These are phyloP conservation scores for Psilocybe cyanescens DNA, from an alignment of 768 basidiomycete species.

Conservation along the genomic window DNA sequence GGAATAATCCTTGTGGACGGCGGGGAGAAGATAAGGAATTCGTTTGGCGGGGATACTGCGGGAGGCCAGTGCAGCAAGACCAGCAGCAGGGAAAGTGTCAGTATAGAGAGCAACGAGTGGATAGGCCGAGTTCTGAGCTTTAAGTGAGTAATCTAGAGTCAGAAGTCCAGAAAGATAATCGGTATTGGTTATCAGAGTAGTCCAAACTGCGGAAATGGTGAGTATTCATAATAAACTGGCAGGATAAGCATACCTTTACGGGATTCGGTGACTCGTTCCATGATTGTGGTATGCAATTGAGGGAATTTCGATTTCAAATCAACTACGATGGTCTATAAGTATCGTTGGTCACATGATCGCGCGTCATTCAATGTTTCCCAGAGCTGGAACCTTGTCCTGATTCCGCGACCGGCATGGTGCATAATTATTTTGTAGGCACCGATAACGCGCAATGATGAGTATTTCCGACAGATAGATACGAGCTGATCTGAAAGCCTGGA, in stretches of 20 bases:
- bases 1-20: conserved; percentile 9
- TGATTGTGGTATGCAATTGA: conserved; percentile 5
- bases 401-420: neutral
- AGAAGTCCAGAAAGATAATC: conserved; percentile 8
- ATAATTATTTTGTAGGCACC: neutral
- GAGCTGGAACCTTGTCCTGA: neutral
- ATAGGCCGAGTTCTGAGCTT: conserved; percentile 7
- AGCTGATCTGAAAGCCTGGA: neutral
- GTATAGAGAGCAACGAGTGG: conserved; percentile 8
- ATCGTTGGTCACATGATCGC: conserved; percentile 15
- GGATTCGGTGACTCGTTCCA: conserved; percentile 1
- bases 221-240: neutral
- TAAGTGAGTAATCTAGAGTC: conserved; percentile 10
- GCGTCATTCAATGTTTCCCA: neutral
- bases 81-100: conserved; percentile 5
- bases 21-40: conserved; percentile 9
- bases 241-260: neutral
- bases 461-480: neutral
- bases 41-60: conserved; percentile 7
- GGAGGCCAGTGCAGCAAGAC: conserved; percentile 5
- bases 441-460: neutral
- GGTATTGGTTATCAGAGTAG: conserved; percentile 9
- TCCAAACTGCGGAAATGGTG: conserved; percentile 1
- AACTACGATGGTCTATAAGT: neutral
- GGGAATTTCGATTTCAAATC: neutral